Base-by-base conservation (phyloP, 768 basidiomycete genomes). In the Boletus rufocinnamomeus region DNA sequence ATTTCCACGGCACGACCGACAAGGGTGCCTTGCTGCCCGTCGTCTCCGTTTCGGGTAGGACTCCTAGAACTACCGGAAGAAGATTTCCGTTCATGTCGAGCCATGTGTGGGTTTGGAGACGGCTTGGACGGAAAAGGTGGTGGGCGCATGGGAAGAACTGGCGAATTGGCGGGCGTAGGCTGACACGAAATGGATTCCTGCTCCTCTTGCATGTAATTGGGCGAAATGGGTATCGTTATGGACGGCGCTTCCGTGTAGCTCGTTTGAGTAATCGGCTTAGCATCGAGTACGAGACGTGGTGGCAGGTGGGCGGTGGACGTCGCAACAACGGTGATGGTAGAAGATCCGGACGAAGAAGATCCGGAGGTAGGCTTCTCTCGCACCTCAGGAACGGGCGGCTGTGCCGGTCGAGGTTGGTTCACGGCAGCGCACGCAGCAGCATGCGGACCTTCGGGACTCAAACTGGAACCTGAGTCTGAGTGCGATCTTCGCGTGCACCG, bases 1-100 rank as follows among this genome's bases (percentile, higher is more conserved):
- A 95, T 89, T 53, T 88, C 91, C 21, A 87, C 89, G 25, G 92
- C 86, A 49, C 83, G 77, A 17, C 82, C 81, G 25, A 83, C 82
- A 23, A 87, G 73, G 38, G 77, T 81, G 6, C 76, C 79, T 23
- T 69, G 71, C 59, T 71, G 71, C 40, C 72, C 68, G 19, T 70
- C 65, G 38, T 67, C 70, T 45, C 58, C 63, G 37, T 56, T 47
- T 64, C 71, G 66, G 6, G 51, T 58, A 23, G 72, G 72, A 56
- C 72, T 73, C 25, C 61, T 61, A 32, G 68, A 68, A 25, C 54
- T 50, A 23, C 63, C 59, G 4, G 60, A 58, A 8, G 67, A 62
- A n/a, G 52, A 10, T 45, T 41, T 71, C 49, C 65, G 67, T 25
- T 61, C 60, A 41, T 68, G 64, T 8, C 52, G 54, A 30, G 16